These are phyloP conservation scores for Grosmannia serpens DNA, from an alignment of 2,329 filamentous ascomycete species.

Conservation along the genomic window DNA sequence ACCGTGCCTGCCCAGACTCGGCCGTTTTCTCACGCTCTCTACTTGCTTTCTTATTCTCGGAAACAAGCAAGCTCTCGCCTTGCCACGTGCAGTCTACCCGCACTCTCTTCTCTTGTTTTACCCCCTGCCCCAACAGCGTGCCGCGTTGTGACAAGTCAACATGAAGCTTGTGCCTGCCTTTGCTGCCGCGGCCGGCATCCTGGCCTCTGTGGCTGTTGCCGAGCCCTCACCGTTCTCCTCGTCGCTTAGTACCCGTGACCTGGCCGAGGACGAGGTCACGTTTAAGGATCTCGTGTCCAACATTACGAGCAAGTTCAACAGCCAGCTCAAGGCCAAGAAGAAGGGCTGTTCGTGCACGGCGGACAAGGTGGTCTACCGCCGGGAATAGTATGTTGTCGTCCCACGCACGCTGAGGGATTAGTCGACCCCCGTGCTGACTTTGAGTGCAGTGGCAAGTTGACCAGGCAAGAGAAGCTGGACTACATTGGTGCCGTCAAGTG, in stretches of 20 bases:
- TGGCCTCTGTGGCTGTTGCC: background rate
- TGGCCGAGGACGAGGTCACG: background rate
- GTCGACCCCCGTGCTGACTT: background rate
- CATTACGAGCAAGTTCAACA: background rate
- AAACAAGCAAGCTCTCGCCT: background rate
- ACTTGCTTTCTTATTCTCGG: background rate
- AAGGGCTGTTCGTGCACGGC: background rate
- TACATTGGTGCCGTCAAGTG: slow-evolving; percentile 28
- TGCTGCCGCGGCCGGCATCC: background rate
- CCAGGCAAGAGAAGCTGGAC: slow-evolving; percentile 19
- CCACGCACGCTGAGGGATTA: background rate
- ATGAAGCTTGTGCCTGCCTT: background rate
- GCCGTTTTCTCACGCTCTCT: background rate
- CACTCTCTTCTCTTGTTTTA: background rate
- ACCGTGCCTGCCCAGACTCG: background rate
- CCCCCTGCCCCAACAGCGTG: background rate
- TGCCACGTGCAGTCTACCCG: background rate
- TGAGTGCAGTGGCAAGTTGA: slow-evolving; percentile 18
- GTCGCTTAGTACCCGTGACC: background rate
- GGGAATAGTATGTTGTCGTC: slow-evolving; percentile 1
- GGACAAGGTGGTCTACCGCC: background rate
- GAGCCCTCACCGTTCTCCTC: background rate
- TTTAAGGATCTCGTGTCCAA: background rate
- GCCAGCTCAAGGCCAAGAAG: background rate
- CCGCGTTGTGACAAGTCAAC: background rate